phyloP scores from a whole-genome alignment of 2,329 filamentous ascomycete genomes.

The Fusarium torreyae region DNA sequence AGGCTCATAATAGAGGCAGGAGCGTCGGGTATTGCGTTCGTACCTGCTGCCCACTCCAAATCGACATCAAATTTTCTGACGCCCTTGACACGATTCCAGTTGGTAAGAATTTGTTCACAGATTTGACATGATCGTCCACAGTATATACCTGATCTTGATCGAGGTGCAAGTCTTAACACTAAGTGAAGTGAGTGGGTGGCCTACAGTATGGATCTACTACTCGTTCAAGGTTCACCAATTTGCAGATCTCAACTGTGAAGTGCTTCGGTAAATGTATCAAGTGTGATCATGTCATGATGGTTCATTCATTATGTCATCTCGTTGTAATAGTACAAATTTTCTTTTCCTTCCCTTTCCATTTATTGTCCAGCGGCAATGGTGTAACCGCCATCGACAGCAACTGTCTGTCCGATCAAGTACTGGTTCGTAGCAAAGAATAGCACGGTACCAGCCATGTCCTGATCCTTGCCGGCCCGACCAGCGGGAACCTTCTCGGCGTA shows the following conservation, averaged over 20 bases:
- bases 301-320: conserved; percentile 12
- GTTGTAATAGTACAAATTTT: conserved; percentile 10
- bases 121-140: no score
- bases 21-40: no score
- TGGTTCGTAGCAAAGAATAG: conserved; percentile 66
- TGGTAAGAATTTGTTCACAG: no score
- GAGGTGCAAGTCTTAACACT: no score
- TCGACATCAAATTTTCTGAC: no score
- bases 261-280: background rate
- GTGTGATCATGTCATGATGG: background rate
- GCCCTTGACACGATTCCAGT: no score
- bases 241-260: background rate
- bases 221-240: background rate
- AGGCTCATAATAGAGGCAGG: no score
- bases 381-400: conserved; percentile 63
- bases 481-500: conserved; percentile 75
- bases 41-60: no score
- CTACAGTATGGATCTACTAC: background rate
- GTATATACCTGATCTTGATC: no score
- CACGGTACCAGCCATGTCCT: conserved; percentile 79
- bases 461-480: conserved; percentile 75
- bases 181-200: no score
- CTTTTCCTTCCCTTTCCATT: background rate
- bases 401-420: conserved; percentile 61
- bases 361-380: conserved; percentile 55